Base-by-base conservation (phyloP, 2,329 filamentous ascomycete species). In the Dactylellina parvicollis region DNA sequence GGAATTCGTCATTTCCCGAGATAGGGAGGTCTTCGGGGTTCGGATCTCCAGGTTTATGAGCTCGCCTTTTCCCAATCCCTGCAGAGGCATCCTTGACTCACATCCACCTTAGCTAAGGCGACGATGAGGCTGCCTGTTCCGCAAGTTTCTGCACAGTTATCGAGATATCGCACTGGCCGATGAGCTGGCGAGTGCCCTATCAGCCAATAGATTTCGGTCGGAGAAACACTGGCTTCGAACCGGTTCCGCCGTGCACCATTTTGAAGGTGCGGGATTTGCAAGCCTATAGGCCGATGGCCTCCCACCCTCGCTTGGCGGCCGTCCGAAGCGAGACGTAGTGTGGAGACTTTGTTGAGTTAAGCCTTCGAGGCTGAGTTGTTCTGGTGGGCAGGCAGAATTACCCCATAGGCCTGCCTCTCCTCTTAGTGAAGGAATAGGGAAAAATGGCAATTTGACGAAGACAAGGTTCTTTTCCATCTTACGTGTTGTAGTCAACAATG, bases 331-430 rank as follows among this genome's bases (percentile, higher is more conserved):
- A 72, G 67, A 72, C 67, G 67, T 72, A 57, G 38, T 22, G 67
- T 72, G 67, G 67, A 47, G 59, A 65, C 59, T 26, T 38, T 38
- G 12, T 42, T n/a, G 52, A 49, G 50, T 61, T 55, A 65, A 72
- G 60, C 67, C 59, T 65, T 64, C 57, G 67, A 72, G 67, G 67
- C 67, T 72, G 67, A 72, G 67, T 65, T 72, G 67, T 64, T 60
- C 59, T 52, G 57, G 59, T 54, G 67, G 59, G 57, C 38, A 64
- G 52, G 67, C 52, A 72, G 60, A 72, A 65, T 64, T 44, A 60
- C 36, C 59, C 52, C 44, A 72, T 61, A 65, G 44, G 52, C 52
- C 67, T 59, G 34, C 36, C 4, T 12, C n/a, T 30, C 18, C 8
- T 14, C 2, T 32, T 52, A 47, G 67, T 72, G 67, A 64, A 72